phyloP scores from a whole-genome alignment of 2,329 filamentous ascomycete genomes.

The Alternaria novae-zelandiae region DNA sequence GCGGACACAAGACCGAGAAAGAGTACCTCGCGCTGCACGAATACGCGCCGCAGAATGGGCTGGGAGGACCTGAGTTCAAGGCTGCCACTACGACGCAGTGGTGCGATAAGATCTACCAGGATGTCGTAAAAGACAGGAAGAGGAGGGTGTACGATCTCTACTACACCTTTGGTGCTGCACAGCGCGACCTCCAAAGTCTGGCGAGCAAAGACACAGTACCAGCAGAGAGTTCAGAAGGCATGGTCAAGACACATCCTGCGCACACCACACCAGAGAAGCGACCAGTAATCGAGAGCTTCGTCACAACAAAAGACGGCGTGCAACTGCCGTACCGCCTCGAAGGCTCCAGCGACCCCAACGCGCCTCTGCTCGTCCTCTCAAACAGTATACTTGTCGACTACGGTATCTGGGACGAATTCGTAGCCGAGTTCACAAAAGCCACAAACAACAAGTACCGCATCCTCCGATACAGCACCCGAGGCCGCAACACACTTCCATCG shows the following conservation, averaged over 20 bases:
- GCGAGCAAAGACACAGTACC: constrained; percentile 56
- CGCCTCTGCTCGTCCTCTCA: constrained; percentile 75
- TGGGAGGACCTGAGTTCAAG: constrained; percentile 69
- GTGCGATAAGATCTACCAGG: constrained; percentile 64
- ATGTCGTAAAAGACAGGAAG: constrained; percentile 63
- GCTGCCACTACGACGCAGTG: constrained; percentile 69
- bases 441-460: constrained; percentile 70
- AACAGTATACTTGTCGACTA: constrained; percentile 82
- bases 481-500: constrained; percentile 61
- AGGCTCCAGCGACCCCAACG: constrained; percentile 69
- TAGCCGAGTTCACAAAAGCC: constrained; percentile 64
- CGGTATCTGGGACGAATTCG: constrained; percentile 80
- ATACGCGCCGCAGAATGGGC: constrained; percentile 69
- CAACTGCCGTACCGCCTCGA: constrained; percentile 76
- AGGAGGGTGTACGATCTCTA: constrained; percentile 73
- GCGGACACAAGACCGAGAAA: constrained; percentile 48
- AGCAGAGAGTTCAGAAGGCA: constrained; percentile 60
- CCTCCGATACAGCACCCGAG: constrained; percentile 78
- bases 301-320: constrained; percentile 73
- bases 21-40: constrained; percentile 74
- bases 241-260: constrained; percentile 62
- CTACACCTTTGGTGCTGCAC: constrained; percentile 79
- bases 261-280: constrained; percentile 31
- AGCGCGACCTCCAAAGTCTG: constrained; percentile 69
- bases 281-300: constrained; percentile 68